Evolutionary conservation across 2,329 filamentous ascomycete species (phyloP).

Genomic region (Diaporthe eres): DNA sequence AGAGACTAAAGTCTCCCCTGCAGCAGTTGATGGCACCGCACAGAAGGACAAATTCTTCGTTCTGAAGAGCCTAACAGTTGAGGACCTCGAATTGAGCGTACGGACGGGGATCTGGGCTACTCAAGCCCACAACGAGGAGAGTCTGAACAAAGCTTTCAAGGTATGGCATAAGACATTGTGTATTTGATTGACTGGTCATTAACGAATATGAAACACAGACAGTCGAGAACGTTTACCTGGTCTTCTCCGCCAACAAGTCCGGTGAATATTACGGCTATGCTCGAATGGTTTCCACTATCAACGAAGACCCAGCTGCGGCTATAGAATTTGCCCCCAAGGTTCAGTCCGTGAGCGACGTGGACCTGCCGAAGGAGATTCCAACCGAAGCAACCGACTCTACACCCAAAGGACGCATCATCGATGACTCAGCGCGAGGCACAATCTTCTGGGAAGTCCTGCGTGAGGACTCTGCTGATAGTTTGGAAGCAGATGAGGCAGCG

Average conservation of each 20-base stretch:
- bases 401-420: conserved; percentile 88
- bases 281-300: conserved; percentile 88
- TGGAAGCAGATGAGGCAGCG: conserved; percentile 61
- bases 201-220: conserved; percentile 61
- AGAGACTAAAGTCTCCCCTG: conserved; percentile 16
- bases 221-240: conserved; percentile 87
- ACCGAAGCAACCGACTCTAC: conserved; percentile 84
- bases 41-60: conserved; percentile 87
- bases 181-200: background rate
- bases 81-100: conserved; percentile 92
- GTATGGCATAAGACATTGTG: conserved; percentile 60
- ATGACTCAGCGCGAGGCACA: conserved; percentile 92
- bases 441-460: conserved; percentile 94
- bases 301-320: conserved; percentile 79
- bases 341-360: conserved; percentile 70
- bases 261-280: conserved; percentile 98
- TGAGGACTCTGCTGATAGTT: conserved; percentile 51
- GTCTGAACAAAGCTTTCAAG: conserved; percentile 85
- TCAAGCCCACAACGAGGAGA: conserved; percentile 91
- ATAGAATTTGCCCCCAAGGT: conserved; percentile 78
- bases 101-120: conserved; percentile 93
- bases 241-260: conserved; percentile 98
- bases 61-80: conserved; percentile 90
- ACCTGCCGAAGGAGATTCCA: conserved; percentile 83
- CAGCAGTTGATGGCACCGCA: conserved; percentile 42